These are phyloP conservation scores for Fusarium mexicanum DNA, from an alignment of 2,329 filamentous ascomycete species.

Conservation along the genomic window DNA sequence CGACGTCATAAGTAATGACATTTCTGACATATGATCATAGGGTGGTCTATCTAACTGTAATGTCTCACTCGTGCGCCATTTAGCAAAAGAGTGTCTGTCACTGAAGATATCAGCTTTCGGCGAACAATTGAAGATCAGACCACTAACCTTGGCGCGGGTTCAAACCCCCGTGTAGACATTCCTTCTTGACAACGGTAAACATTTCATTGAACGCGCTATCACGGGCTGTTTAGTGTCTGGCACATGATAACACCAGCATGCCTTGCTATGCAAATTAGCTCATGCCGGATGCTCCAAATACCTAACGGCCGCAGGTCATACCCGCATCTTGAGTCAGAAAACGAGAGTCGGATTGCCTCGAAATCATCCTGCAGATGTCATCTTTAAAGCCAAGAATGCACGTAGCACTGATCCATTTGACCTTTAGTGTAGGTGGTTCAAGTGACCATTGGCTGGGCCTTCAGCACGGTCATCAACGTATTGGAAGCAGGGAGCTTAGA, in stretches of 20 bases:
- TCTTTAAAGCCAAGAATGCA: not conserved
- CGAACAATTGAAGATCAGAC: not conserved
- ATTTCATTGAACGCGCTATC: rapidly evolving
- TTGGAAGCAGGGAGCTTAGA: too few species aligned
- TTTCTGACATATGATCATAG: not conserved
- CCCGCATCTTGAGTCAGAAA: not conserved
- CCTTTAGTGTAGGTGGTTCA: too few species aligned
- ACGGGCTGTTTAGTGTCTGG: too few species aligned
- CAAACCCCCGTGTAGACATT: not conserved
- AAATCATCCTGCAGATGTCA: too few species aligned
- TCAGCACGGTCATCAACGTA: not conserved
- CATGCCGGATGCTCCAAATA: not conserved
- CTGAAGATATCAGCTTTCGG: not conserved
- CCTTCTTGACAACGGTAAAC: too few species aligned
- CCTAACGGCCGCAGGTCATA: not conserved
- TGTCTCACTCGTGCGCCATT: not conserved
- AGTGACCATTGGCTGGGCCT: not conserved
- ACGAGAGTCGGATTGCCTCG: not conserved
- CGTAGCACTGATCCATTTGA: not conserved
- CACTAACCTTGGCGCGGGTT: too few species aligned
- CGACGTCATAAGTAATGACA: not conserved
- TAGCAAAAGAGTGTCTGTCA: not conserved
- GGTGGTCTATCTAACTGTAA: too few species aligned
- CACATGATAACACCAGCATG: not conserved
- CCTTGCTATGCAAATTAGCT: too few species aligned